Base-by-base conservation (phyloP, 306 rosid species). In the Vigna hirtella region DNA sequence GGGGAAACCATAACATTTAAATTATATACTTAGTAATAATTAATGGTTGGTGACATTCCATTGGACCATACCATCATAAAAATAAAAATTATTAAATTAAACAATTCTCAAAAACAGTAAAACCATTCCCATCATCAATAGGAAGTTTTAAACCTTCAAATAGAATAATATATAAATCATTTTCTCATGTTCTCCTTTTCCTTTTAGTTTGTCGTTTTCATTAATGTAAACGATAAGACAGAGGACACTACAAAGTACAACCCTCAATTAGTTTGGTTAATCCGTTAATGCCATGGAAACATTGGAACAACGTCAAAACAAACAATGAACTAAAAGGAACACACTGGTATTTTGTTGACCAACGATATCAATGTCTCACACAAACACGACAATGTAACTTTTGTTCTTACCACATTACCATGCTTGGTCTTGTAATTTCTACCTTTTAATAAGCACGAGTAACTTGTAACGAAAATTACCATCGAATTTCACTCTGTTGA, bases 271-370 rank as follows among this genome's bases (percentile, higher is more conserved):
- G 51, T 68, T 1, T 67, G 15, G 22, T 68, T 77, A 68, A 77
- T 68, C 70, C 12, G 76, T 68, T 28, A 26, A 77, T 77, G 66
- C 47, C 55, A 26, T 66, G 36, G 58, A 58, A 77, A 67, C 73
- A 52, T 26, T 9, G 77, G 55, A 59, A 22, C 76, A 78, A 22
- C 47, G 55, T 70, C 77, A 28, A 79, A 79, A 72, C 72, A 72
- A 59, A 49, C 5, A 30, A 34, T 59, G 51, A 71, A 38, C 12
- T 20, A 66, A 49, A 51, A 66, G 32, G 55, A 63, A 62, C 67
- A 53, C 32, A 11, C 48, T 52, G 34, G 34, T 30, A 71, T 63
- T 71, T 45, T 69, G 76, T 69, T 69, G 77, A 34, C 71, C 64
- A 63, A 38, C 72, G 36, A 20, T 43, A 67, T 6, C 14, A 49